Evolutionary conservation across 129 eudicot genomes (phyloP).

Genomic region (Scalesia atractyloides): DNA sequence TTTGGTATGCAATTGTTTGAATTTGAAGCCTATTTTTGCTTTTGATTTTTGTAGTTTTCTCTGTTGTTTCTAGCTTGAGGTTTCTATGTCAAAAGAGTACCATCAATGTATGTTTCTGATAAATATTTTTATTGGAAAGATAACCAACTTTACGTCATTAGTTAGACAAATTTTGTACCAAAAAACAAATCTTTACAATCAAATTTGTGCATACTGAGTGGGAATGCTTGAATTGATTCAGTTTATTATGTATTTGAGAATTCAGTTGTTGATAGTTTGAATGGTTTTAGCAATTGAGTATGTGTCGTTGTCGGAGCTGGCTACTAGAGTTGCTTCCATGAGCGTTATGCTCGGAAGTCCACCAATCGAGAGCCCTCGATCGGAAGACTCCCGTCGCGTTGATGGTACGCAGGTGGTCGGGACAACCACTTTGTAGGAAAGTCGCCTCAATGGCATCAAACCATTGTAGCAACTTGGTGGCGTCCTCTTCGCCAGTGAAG

Average conservation of each 20-base stretch:
- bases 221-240: background rate
- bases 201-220: background rate
- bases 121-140: background rate
- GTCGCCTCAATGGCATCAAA: too few species aligned
- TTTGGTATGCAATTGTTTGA: background rate
- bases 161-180: too few species aligned
- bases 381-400: too few species aligned
- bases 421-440: too few species aligned
- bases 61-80: constrained; percentile 90
- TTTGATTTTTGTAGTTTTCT: constrained; percentile 67
- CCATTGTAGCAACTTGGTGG: too few species aligned
- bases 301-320: too few species aligned
- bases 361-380: too few species aligned
- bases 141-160: background rate
- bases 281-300: background rate
- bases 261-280: background rate
- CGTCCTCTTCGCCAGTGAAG: background rate
- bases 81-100: constrained; percentile 66
- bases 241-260: background rate
- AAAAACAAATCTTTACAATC: background rate
- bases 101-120: constrained; percentile 67
- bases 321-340: too few species aligned
- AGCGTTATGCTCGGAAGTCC: too few species aligned
- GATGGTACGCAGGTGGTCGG: too few species aligned
- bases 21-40: constrained; percentile 18